phyloP scores from a whole-genome alignment of 441 rosid species.

The Aquilaria agallochum region DNA sequence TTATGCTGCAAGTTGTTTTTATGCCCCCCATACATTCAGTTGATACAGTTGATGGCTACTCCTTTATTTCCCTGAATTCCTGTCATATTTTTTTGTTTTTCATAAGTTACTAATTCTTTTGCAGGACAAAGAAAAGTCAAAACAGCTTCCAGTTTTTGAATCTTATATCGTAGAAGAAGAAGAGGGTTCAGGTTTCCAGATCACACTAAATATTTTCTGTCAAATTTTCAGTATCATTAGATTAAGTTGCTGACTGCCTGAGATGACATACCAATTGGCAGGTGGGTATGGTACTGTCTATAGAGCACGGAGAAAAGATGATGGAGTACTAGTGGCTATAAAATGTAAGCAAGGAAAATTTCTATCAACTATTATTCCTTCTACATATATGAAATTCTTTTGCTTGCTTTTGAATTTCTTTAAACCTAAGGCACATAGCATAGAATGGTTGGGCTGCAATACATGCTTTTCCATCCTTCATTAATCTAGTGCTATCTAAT shows the following conservation, averaged over 20 bases:
- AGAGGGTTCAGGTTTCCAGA: slow-evolving; percentile 78
- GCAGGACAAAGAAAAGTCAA: slow-evolving; percentile 52
- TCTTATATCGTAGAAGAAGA: slow-evolving; percentile 61
- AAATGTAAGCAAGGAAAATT: slow-evolving; percentile 56
- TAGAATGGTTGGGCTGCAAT: no score
- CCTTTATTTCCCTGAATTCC: background rate
- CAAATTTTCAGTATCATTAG: background rate
- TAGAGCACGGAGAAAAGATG: slow-evolving; percentile 66
- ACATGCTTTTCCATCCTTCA: no score
- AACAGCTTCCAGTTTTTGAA: slow-evolving; percentile 64
- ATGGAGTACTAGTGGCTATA: slow-evolving; percentile 74
- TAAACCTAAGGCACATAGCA: no score
- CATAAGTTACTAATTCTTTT: slow-evolving; percentile 18
- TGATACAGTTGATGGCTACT: background rate
- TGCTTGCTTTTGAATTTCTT: no score
- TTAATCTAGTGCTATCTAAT: no score
- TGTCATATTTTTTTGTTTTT: slow-evolving; percentile 1
- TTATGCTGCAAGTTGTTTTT: background rate
- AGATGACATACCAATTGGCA: slow-evolving; percentile 29
- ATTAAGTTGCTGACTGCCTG: slow-evolving; percentile 10
- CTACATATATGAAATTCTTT: no score
- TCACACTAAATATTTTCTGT: slow-evolving; percentile 2
- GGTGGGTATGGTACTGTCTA: slow-evolving; percentile 98
- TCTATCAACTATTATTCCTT: background rate
- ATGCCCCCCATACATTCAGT: no score